Conservation (phyloP, 106 monocot species). For the Apostasia shenzhenica region DNA sequence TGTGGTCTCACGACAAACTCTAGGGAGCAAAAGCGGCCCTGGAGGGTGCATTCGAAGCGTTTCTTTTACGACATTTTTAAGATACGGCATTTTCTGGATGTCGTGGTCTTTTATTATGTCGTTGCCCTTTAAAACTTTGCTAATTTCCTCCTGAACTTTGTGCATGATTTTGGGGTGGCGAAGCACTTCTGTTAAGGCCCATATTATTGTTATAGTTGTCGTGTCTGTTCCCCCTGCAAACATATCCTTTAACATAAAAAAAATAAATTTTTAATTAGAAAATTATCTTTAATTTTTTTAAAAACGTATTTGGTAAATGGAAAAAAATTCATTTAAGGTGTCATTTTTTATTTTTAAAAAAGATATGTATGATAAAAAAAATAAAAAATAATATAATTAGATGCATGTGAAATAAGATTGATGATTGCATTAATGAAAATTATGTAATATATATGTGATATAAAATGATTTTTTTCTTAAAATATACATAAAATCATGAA, state of each 20-base stretch:
- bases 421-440: background rate
- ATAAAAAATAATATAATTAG: background rate
- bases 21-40: background rate
- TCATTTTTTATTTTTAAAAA: background rate
- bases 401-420: background rate
- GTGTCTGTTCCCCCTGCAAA: background rate
- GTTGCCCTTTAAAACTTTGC: background rate
- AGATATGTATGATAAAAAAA: background rate
- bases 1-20: background rate
- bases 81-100: background rate
- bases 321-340: background rate
- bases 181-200: background rate
- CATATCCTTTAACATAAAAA: background rate
- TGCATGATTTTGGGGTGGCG: too few relatives aligned
- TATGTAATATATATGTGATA: too few relatives aligned
- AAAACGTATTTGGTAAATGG: background rate
- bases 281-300: background rate
- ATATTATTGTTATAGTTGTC: background rate
- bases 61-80: background rate
- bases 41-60: background rate
- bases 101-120: background rate
- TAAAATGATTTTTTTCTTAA: too few relatives aligned
- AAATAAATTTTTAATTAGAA: background rate
- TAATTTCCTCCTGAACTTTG: background rate
- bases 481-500: too few relatives aligned